These are phyloP conservation scores for Cutaneotrichosporon dermatis DNA, from an alignment of 1,284 basidiomycete genomes.

Conservation along the genomic window DNA sequence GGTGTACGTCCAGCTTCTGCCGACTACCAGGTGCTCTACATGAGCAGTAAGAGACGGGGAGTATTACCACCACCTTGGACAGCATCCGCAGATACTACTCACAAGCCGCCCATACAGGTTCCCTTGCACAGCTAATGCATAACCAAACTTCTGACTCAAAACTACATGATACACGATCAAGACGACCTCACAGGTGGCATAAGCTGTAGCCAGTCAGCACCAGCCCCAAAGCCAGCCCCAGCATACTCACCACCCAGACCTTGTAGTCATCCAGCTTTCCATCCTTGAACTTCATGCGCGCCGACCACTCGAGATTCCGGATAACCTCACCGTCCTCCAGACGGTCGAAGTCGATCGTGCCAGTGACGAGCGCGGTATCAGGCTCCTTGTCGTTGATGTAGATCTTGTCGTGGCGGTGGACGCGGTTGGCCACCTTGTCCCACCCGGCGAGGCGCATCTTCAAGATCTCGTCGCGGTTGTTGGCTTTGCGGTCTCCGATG, in stretches of 20 bases:
- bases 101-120: too few species aligned
- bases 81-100: too few species aligned
- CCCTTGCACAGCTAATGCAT: too few species aligned
- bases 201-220: not conserved
- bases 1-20: too few species aligned
- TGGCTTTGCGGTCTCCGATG: not conserved
- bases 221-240: not conserved
- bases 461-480: not conserved
- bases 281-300: not conserved
- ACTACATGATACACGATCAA: too few species aligned
- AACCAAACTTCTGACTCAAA: too few species aligned
- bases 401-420: not conserved
- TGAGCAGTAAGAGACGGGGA: too few species aligned
- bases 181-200: too few species aligned
- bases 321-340: not conserved
- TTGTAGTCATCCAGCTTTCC: slow-evolving; percentile 5
- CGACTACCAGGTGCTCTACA: too few species aligned
- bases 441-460: not conserved
- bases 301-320: slow-evolving; percentile 1
- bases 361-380: not conserved
- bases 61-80: too few species aligned
- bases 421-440: not conserved
- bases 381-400: not conserved
- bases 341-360: slow-evolving; percentile 7
- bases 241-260: slow-evolving; percentile 6